phyloP scores from a whole-genome alignment of 2,329 filamentous ascomycete species.

The Stagonosporopsis vannaccii region DNA sequence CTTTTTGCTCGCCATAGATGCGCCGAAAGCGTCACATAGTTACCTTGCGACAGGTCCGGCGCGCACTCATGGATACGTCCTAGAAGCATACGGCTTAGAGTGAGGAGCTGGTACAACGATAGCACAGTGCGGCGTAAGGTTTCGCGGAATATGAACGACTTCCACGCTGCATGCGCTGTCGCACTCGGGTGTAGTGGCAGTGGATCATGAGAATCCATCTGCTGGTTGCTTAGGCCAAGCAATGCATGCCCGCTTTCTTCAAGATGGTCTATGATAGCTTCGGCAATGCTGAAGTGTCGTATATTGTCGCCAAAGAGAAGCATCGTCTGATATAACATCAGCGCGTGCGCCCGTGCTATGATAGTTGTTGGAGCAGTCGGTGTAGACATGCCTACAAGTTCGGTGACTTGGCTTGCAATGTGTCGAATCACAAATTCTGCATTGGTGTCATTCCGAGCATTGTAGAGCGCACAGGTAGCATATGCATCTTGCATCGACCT shows the following conservation, averaged over 20 bases:
- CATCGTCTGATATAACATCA: constrained; percentile 42
- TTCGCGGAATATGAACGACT: constrained; percentile 62
- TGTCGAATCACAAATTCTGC: constrained; percentile 57
- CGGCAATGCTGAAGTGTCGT: constrained; percentile 26
- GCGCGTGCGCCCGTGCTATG: constrained; percentile 38
- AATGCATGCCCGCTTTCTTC: constrained; percentile 21
- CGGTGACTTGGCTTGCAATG: constrained; percentile 56
- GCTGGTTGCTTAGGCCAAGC: constrained; percentile 12
- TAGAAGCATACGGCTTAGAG: constrained; percentile 32
- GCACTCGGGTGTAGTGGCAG: constrained; percentile 53
- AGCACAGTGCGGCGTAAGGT: constrained; percentile 62
- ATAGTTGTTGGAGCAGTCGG: constrained; percentile 28
- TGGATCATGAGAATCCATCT: constrained; percentile 25
- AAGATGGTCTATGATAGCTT: constrained; percentile 27
- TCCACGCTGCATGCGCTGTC: constrained; percentile 54
- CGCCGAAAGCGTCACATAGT: constrained; percentile 34
- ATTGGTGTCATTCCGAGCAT: constrained; percentile 59
- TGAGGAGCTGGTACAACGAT: constrained; percentile 56
- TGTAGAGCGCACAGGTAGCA: constrained; percentile 62
- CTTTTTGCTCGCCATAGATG: constrained; percentile 41
- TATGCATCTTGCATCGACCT: constrained; percentile 61
- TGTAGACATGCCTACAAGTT: constrained; percentile 47
- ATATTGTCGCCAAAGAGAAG: constrained; percentile 40
- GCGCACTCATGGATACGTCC: constrained; percentile 23
- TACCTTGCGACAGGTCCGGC: constrained; percentile 14